Evolutionary conservation across 352 stramenopile genomes (phyloP).

Genomic region (Blastocystis sp.): DNA sequence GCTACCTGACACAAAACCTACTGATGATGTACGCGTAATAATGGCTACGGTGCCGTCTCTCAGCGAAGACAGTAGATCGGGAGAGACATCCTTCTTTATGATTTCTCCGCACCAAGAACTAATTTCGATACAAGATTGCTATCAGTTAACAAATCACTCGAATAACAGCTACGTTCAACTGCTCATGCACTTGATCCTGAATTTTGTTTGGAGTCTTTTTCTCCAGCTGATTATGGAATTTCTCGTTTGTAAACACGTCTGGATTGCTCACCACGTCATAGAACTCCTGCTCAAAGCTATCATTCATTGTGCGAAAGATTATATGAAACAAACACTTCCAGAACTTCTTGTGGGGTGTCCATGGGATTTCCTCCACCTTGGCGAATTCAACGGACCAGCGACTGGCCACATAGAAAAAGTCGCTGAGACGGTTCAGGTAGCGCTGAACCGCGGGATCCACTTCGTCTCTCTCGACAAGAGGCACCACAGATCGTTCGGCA

Average conservation of each 20-base stretch:
- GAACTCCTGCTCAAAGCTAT: background rate
- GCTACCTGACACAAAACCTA: conserved; percentile 40
- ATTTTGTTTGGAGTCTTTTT: background rate
- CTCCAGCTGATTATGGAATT: no score
- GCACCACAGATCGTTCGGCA: conserved; percentile 77
- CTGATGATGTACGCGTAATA: background rate
- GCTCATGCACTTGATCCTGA: conserved; percentile 14
- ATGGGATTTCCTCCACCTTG: conserved; percentile 51
- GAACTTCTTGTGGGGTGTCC: conserved; percentile 61
- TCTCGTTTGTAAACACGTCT: background rate
- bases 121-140: conserved; percentile 46
- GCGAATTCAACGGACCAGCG: conserved; percentile 49
- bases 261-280: conserved; percentile 3
- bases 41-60: conserved; percentile 14
- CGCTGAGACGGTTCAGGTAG: conserved; percentile 78
- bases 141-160: background rate
- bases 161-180: background rate
- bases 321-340: background rate
- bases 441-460: conserved; percentile 74
- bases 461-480: conserved; percentile 71
- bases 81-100: background rate
- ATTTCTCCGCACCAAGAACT: conserved; percentile 41
- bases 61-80: conserved; percentile 4
- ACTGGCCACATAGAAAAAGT: conserved; percentile 78
- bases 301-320: background rate